Evolutionary conservation across 1,139 yeast species (phyloP), one percentile per base, ranked within the genome.

Genomic region (Schizosaccharomyces versatilis): DNA sequence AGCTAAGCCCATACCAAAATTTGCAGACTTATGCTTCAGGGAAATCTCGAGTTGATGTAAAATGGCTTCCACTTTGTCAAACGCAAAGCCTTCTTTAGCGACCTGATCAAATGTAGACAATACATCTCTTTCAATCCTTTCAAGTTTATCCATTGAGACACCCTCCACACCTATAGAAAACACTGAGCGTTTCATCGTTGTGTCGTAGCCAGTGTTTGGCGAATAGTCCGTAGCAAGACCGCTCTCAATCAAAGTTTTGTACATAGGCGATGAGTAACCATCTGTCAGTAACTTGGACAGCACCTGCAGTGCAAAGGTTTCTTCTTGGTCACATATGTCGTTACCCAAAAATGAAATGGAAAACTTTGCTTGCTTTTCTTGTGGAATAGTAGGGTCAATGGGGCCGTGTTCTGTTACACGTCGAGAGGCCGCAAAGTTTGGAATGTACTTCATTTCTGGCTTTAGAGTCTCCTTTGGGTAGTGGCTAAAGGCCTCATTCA

Each of bases 271-370:
- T 12, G 90, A 81, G 64, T 88, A 97, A 1, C 98, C 97, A 65
- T 85, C 96, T 62, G 83, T 77, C 42, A 93, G 70, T 57, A 93
- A 70, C 15, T 80, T 77, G 32, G 84, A 78, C 53, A 88, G 70
- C 6, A 88, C 58, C 80, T 54, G 81, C 75, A 90, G 73, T 53
- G 84, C 73, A 65, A 88, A 83, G 0, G 85, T 71, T 55, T 79
- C 80, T 62, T 81, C 82, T 12, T 75, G 72, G 58, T 84, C 81
- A 7, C 74, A 70, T 1, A 95, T 84, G 41, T 76, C 70, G 5
- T 95, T 95, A 59, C 84, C 77, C 57, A 78, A 72, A 96, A 96
- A 90, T 1, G 97, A 84, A 55, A 90, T 65, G 0, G 96, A 86
- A 0, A 84, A 72, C 66, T 85, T 84, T 64, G 72, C 72, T 66